Base-by-base conservation (phyloP, 495 filamentous ascomycete species). In the Zalerion maritima region DNA sequence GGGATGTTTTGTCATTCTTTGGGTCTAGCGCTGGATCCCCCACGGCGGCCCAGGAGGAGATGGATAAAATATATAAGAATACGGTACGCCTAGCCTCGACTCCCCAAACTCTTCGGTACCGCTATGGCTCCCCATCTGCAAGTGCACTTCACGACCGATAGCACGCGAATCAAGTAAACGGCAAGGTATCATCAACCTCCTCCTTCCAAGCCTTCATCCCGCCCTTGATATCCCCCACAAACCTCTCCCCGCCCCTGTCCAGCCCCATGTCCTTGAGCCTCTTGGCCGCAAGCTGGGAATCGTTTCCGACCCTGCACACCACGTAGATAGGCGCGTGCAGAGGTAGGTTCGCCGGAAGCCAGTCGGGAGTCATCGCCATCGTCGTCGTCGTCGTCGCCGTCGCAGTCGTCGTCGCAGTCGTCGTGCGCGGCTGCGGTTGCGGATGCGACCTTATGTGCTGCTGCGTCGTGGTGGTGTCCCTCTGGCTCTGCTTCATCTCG, bases 141-240 rank as follows among this genome's bases (percentile, higher is more conserved):
- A n/a, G n/a, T n/a, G n/a, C n/a, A n/a, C n/a, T n/a, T n/a, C n/a
- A n/a, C n/a, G n/a, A n/a, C n/a, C n/a, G n/a, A n/a, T n/a, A n/a
- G n/a, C n/a, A n/a, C n/a, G n/a, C n/a, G n/a, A n/a, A n/a, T n/a
- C 18, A 65, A 14, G 58, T 54, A 32, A 55, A 64, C 4, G 87
- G 85, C 50, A 82, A 83, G 0, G 58, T 57, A 2, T 54, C 54
- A 48, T 92, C 82, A 10, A 94, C 69, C 30, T 82, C 63, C 13
- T 72, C 57, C 46, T 73, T 74, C 89, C 87, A 97, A n/a, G 81
- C 77, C 26, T 54, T 67, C 36, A 93, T 68, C 0, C 89, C 89
- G 1, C 84, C 85, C 17, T 60, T 64, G 14, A 94, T 75, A 53
- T 94, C 89, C 18, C 71, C 68, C 28, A 91, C 69, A 29, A 62